Conservation (phyloP, 306 rosid species). For the Cicer cuneatum region DNA sequence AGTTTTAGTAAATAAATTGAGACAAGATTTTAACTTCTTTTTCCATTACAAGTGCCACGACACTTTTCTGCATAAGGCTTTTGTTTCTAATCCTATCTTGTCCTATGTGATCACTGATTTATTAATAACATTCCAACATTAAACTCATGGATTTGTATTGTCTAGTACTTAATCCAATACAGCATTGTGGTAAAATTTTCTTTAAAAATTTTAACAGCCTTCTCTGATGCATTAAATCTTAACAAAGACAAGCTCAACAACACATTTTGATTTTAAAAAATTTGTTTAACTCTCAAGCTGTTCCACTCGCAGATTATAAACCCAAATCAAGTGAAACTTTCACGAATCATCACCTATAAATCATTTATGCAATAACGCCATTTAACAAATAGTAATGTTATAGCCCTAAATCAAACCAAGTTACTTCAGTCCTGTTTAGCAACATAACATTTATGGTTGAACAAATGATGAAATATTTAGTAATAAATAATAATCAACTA, state of each 20-base stretch:
- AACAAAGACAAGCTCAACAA: background rate
- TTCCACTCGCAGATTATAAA: background rate
- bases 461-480: slow-evolving; percentile 20
- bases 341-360: background rate
- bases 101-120: background rate
- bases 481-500: slow-evolving; percentile 28
- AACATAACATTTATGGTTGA: background rate
- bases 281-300: background rate
- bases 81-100: background rate
- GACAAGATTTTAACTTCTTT: background rate
- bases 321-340: background rate
- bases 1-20: background rate
- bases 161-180: background rate
- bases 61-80: background rate
- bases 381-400: background rate
- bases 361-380: too few relatives aligned
- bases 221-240: background rate
- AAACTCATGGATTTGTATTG: background rate
- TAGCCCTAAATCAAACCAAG: slow-evolving; percentile 9
- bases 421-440: background rate
- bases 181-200: background rate
- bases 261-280: slow-evolving; percentile 14
- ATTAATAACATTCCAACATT: background rate
- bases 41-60: background rate
- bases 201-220: background rate